A percentile compares a stretch with the other conserved stretches of the same genome.
Conservation (phyloP, 1,284 basidiomycete genomes). For the Boletus sp. region DNA sequence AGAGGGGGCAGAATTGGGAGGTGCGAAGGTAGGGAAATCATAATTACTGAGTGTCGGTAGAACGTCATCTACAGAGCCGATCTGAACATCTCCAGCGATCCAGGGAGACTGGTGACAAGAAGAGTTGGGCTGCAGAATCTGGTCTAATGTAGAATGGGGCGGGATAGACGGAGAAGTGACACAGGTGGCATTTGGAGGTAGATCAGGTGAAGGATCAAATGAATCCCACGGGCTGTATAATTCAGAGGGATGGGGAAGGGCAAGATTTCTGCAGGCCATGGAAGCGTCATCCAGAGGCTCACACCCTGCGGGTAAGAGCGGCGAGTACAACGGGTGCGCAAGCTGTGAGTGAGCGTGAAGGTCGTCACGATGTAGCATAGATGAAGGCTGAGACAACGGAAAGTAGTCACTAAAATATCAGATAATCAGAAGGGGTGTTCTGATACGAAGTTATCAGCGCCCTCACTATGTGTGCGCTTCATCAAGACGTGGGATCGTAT, state of each 20-base stretch:
- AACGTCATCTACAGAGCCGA: slow-evolving; percentile 5
- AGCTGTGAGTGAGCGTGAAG: neutral
- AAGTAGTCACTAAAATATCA: slow-evolving; percentile 6
- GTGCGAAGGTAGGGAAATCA: neutral
- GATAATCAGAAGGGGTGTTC: slow-evolving; percentile 1
- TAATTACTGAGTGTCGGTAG: neutral
- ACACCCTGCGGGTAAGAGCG: neutral
- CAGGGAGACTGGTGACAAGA: slow-evolving; percentile 3
- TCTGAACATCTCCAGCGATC: slow-evolving; percentile 1
- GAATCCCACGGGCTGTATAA: slow-evolving; percentile 7
- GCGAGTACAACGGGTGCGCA: neutral
- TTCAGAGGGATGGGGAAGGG: slow-evolving; percentile 1
- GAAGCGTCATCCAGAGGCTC: neutral
- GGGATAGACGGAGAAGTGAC: neutral
- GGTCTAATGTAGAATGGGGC: neutral
- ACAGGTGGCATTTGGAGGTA: neutral
- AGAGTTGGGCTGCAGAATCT: neutral
- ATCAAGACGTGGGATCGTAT: neutral
- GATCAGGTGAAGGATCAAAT: neutral
- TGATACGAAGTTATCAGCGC: neutral
- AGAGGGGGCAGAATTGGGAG: neutral
- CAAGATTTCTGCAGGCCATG: neutral
- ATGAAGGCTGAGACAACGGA: neutral
- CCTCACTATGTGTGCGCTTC: slow-evolving; percentile 14
- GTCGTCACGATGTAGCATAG: neutral